Base-by-base conservation (phyloP, 2,329 filamentous ascomycete genomes). In the Fusarium sp. region DNA sequence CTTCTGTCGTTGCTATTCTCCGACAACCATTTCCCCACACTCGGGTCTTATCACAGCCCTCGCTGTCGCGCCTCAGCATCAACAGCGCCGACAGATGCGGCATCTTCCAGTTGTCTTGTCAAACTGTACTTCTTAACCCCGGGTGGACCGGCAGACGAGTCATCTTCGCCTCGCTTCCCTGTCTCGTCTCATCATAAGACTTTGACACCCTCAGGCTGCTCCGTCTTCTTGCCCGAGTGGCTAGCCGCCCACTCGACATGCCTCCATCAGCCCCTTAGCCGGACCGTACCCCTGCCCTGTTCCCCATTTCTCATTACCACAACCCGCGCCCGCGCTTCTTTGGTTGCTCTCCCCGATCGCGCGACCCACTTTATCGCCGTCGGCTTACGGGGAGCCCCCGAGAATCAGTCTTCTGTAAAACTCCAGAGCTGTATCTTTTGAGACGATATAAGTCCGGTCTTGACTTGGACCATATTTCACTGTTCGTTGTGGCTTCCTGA, bases 301-400 rank as follows among this genome's bases (percentile, higher is more conserved):
- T 60, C 60, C 56, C 70, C 70, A 73, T 68, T 63, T 66, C 62
- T 62, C 72, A 65, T 65, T 55, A 49, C 59, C 67, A 73, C 63
- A 27, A 70, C 67, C 58, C 70, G 71, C 53, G 49, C 54, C 62
- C 62, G 71, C 64, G 64, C 64, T 58, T 66, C 49, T 70, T 61
- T 57, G 38, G 57, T 47, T 62, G 38, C 44, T 59, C 57, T 44
- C 65, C 67, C 74, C 72, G 68, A 61, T 67, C 55, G 59, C 52
- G 63, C 60, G 71, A 62, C 58, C 70, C 71, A 76, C 73, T 70
- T 65, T 72, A 66, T 70, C 73, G 71, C 69, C 73, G 73, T 73
- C 62, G 73, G 66, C 62, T 71, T 71, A 76, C 75, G 74, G 75
- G 62, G 63, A 46, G 38, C 53, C 63, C 63, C 73, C 74, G 74